Percentiles rank a stretch among this genome's conserved stretches.
phyloP scores from a whole-genome alignment of 495 filamentous ascomycete species.

The Trichoderma reesei region DNA sequence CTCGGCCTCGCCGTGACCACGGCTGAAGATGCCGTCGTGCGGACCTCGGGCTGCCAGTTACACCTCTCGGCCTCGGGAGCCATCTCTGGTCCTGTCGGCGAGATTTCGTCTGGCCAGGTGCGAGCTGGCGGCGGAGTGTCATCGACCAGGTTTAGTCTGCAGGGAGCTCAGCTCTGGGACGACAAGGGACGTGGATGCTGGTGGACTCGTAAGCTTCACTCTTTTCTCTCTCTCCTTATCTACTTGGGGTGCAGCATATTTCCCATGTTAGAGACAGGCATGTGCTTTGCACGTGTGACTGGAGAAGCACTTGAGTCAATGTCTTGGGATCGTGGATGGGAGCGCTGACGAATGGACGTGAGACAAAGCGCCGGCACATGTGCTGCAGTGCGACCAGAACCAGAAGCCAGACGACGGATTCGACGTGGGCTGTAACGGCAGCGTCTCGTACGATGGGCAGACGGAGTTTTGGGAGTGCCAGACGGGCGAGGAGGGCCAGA shows the following conservation, averaged over 20 bases:
- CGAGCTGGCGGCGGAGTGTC: neutral
- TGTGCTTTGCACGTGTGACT: neutral
- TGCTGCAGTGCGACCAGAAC: conserved; percentile 57
- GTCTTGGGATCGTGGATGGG: neutral
- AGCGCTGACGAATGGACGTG: conserved; percentile 1
- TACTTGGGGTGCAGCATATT: neutral
- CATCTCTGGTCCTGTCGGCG: conserved; percentile 1
- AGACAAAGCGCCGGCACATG: conserved; percentile 40
- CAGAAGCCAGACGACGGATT: conserved; percentile 36
- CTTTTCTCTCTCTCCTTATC: neutral
- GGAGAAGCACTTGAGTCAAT: neutral
- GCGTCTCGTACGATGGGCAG: conserved; percentile 34
- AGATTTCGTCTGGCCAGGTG: conserved; percentile 3
- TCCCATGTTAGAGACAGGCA: neutral
- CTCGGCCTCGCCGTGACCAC: neutral
- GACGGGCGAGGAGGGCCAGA: conserved; percentile 37
- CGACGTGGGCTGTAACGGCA: conserved; percentile 38
- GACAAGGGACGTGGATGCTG: conserved; percentile 46
- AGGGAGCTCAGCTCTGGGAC: conserved; percentile 35
- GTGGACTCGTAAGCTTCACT: conserved; percentile 37
- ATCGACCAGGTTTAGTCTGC: neutral
- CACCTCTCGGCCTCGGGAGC: neutral
- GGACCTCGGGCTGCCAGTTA: conserved; percentile 2
- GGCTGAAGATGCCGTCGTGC: neutral
- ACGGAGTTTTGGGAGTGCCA: conserved; percentile 44